Evolutionary conservation across 2,329 filamentous ascomycete genomes (phyloP), one percentile per base, ranked within the genome.

Genomic region (Sporothrix curviconia): DNA sequence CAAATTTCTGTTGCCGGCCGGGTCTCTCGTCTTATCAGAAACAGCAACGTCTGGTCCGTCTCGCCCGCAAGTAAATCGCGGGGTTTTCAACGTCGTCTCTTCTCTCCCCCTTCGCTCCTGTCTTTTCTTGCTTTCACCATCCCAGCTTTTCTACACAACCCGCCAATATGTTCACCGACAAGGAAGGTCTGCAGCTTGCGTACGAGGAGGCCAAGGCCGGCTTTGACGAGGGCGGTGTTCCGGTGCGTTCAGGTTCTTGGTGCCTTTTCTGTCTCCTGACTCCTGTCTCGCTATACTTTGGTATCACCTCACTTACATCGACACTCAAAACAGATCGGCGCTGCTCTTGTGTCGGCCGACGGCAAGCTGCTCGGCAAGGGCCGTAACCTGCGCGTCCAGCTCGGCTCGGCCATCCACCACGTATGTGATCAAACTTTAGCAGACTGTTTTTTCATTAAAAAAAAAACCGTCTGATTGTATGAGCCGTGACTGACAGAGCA

Each of bases 371-470:
- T 91, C 4, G 87, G 87, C 17, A 76, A 80, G 59, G 87, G 87
- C 11, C 87, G 87, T 68, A 92, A 92, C 66, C 83, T 87, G 83
- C 78, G 88, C 57, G 81, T 90, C 17, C 88, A 92, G 70, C 85
- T 84, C 57, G 80, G 80, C 56, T 87, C 84, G 66, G 77, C 86
- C 3, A 88, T 85, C 37, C 78, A 90, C 63, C 87, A 91, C 73
- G 86, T 89, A 66, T 67, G 77, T 73, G 42, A 50, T 19, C 53
- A 44, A 11, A 8, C 17, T 22, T 34, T 15, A 12, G n/a, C n/a
- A 51, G 22, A n/a, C 37, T 17, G 8, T 7, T n/a, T 7, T 9
- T 17, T 3, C n/a, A n/a, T n/a, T n/a, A n/a, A n/a, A n/a, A n/a
- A n/a, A n/a, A n/a, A n/a, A n/a, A n/a, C n/a, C n/a, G n/a, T n/a